Evolutionary conservation across 306 rosid species (phyloP), one percentile per base, ranked within the genome.

Genomic region (Lablab purpureus): DNA sequence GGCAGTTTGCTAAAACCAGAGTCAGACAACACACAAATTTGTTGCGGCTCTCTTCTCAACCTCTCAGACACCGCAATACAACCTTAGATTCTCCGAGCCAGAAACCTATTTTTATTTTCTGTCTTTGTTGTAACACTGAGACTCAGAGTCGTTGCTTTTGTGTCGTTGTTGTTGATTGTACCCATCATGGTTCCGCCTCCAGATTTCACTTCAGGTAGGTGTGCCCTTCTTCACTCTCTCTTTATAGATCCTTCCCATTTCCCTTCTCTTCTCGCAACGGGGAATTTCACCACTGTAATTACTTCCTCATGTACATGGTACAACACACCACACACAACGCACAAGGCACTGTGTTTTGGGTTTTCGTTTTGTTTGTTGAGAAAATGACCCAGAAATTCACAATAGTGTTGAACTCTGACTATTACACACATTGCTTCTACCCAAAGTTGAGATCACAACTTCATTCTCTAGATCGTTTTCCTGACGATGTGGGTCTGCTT

Each of bases 41-140:
- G 87, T 84, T 84, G 85, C 74, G 80, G 80, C 77, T 76, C 79
- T 70, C 69, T 10, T 64, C 80, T 64, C 73, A 67, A 60, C 70
- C 81, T 68, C 81, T 73, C 70, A 70, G 67, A 23, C 85, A 45
- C 19, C 30, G 51, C 43, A 25, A 15, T 43, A 80, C 70, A 62
- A 66, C 72, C 69, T 59, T 45, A 41, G 83, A 78, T 85, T 85
- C 81, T 79, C 84, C 75, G 46, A 77, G 51, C 11, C 46, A 59
- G 50, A 32, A 36, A 36, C 78, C 41, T 50, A 49, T 80, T 79
- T 69, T 28, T n/a, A 10, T 23, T 32, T 30, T 62, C 45, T 67
- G 21, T 45, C 22, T 51, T 9, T 23, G 66, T 22, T 50, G 25
- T 52, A 49, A 19, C n/a, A 74, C 68, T 7, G 23, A 52, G 54